Evolutionary conservation across 176 grass and related monocot genomes (phyloP).

Genomic region (Areca catechu): DNA sequence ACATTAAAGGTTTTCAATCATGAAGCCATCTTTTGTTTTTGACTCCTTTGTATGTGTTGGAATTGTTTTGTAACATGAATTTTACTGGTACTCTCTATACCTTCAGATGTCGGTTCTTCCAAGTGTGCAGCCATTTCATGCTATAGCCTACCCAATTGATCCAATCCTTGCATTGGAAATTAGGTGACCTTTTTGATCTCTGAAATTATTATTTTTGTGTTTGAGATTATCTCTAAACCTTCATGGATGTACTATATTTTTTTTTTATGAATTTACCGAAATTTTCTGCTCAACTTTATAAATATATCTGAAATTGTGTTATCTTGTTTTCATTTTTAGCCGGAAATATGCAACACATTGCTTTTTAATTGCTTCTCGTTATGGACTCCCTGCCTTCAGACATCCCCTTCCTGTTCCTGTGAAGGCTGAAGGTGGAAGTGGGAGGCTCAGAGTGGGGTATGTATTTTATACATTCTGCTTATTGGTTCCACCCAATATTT

Average conservation of each 20-base stretch:
- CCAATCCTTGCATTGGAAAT: constrained; percentile 76
- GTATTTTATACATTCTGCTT: background rate
- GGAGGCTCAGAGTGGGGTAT: constrained; percentile 74
- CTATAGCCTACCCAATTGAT: constrained; percentile 86
- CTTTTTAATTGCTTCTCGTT: constrained; percentile 68
- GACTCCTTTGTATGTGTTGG: background rate
- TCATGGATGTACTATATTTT: no score
- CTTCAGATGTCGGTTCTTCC: constrained; percentile 44
- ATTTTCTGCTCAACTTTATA: no score
- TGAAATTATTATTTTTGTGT: background rate
- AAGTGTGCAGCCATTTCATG: constrained; percentile 95
- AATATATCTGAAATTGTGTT: no score
- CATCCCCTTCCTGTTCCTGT: constrained; percentile 52
- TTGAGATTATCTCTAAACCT: background rate
- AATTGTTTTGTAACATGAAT: no score
- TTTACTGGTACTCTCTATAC: background rate
- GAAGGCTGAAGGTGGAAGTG: constrained; percentile 41
- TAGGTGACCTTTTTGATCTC: constrained; percentile 29
- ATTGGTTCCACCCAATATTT: no score
- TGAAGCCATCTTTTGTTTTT: background rate
- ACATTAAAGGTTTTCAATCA: constrained; percentile 19
- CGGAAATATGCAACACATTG: constrained; percentile 80
- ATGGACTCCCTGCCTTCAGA: constrained; percentile 48
- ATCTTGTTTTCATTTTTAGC: constrained; percentile 18
- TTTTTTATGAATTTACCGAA: no score